Percentiles rank a stretch among this genome's conserved stretches.
Conservation (phyloP, 2,329 filamentous ascomycete species). For the Colletotrichum simmondsii region DNA sequence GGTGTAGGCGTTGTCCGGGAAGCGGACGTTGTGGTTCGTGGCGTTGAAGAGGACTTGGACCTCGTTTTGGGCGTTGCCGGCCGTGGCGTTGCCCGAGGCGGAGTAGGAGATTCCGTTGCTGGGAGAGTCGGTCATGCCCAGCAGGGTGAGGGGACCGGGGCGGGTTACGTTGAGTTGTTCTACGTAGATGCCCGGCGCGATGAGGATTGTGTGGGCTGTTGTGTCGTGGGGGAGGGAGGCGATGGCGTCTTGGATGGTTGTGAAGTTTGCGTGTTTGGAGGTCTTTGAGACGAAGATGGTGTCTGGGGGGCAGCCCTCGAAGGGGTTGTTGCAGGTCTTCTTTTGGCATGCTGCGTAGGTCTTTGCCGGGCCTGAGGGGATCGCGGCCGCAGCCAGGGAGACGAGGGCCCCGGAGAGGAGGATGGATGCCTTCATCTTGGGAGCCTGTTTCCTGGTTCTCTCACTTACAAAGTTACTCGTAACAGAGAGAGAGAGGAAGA, state of each 20-base stretch:
- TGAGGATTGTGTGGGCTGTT: slow-evolving; percentile 64
- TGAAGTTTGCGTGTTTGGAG: slow-evolving; percentile 48
- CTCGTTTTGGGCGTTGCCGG: slow-evolving; percentile 44
- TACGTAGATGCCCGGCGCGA: slow-evolving; percentile 68
- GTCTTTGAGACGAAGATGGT: slow-evolving; percentile 54
- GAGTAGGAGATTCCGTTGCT: slow-evolving; percentile 46
- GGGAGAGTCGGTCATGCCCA: slow-evolving; percentile 65
- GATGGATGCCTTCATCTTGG: slow-evolving; percentile 28
- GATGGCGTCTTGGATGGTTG: slow-evolving; percentile 53
- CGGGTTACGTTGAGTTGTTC: slow-evolving; percentile 76
- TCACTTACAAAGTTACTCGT: background rate
- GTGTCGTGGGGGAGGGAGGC: slow-evolving; percentile 52
- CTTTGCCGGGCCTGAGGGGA: slow-evolving; percentile 38
- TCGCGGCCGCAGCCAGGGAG: background rate
- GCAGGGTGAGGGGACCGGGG: slow-evolving; percentile 67
- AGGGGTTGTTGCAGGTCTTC: slow-evolving; percentile 44
- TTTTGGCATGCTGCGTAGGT: slow-evolving; percentile 45
- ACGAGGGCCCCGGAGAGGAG: slow-evolving; percentile 12
- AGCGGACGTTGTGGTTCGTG: slow-evolving; percentile 59
- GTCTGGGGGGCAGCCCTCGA: slow-evolving; percentile 49
- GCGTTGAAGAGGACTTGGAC: slow-evolving; percentile 70
- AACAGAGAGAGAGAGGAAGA: background rate
- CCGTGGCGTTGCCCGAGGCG: slow-evolving; percentile 52
- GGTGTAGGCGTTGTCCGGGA: slow-evolving; percentile 71
- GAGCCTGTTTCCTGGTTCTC: background rate